Evolutionary conservation across 768 basidiomycete species (phyloP), one percentile per base, ranked within the genome.

Genomic region (Neoboletus brunneissimus): DNA sequence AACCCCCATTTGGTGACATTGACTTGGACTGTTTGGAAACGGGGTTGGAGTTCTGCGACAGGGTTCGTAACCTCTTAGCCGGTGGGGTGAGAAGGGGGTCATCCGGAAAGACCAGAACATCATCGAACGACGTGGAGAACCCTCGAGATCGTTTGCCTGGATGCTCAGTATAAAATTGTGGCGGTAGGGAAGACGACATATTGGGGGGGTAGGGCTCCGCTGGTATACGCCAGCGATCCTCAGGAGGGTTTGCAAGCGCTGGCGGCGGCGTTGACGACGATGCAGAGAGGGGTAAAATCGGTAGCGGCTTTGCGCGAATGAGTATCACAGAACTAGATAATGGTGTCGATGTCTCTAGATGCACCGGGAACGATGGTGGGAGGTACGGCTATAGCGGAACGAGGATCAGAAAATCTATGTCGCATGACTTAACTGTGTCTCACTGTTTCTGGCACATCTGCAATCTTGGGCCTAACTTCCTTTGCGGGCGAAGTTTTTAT

Each of bases 271-370:
- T 64, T 27, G 71, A 68, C 32, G 68, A 69, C 23, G 55, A 55
- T 27, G 56, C 55, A 47, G 65, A 56, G 22, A 62, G 53, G 5
- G 67, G 73, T 4, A 64, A 41, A 34, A 82, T 81, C 3, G 77
- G 72, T 34, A 75, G 68, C 3, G 80, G 79, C 64, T 82, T 82
- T n/a, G 65, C 66, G 25, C 73, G 74, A 45, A 62, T 51, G 46
- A 63, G 59, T 13, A 64, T 55, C 46, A 45, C 54, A 40, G 57
- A 45, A 42, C 54, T 55, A n/a, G 62, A 59, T 34, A 68, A 71
- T 11, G 83, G 84, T 5, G 83, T 85, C 2, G 84, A 86, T 27
- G 81, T 84, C 32, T 70, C 63, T 22, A 85, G 65, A 54, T 82
- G 72, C 12, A 77, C 72, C 31, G 81, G 79, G 60, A 84, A 85